Evolutionary conservation across 2,329 filamentous ascomycete species (phyloP), one percentile per base, ranked within the genome.

Genomic region (Aspergillus tanneri): DNA sequence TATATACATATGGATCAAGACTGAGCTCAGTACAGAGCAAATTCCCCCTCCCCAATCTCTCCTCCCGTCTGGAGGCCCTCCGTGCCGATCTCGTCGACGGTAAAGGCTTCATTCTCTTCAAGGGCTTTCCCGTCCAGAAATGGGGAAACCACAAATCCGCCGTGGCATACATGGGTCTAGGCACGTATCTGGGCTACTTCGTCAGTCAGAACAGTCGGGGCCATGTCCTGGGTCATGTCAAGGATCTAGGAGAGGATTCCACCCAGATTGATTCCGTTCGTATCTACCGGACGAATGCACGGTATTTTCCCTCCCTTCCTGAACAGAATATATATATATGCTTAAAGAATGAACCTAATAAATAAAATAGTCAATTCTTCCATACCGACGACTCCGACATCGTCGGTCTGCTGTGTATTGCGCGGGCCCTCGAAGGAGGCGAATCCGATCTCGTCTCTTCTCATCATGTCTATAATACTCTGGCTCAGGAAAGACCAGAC

Each of bases 101-200:
- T 55, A 93, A 93, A 63, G 90, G 90, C 12, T 95, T 95, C 72
- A 87, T 93, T 54, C 79, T 95, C 11, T 93, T 95, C 77, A 95
- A 93, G 67, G 84, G 86, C 43, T 85, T 95, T 66, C 90, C 89
- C 1, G 87, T 90, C 1, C 62, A 79, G 35, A 66, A 80, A 70
- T 96, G 90, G 90, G 83, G 85, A 0, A 81, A 83, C 43, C 80
- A 83, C 65, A 95, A 95, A 73, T 88, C 83, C 9, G 89, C 89
- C 6, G 84, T 90, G 9, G 89, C 86, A n/a, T 95, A 95, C 72
- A 91, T 95, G 85, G 90, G 90, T 3, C 78, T 96, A 2, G 86
- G 88, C 32, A 88, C 87, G 4, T 86, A 95, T 68, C 78, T 95
- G 8, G 90, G 90, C 49, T 93, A 95, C 74, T 92, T 93, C 55